These are phyloP conservation scores for Tephrocybe sp. DNA, from an alignment of 768 basidiomycete species.

Conservation along the genomic window DNA sequence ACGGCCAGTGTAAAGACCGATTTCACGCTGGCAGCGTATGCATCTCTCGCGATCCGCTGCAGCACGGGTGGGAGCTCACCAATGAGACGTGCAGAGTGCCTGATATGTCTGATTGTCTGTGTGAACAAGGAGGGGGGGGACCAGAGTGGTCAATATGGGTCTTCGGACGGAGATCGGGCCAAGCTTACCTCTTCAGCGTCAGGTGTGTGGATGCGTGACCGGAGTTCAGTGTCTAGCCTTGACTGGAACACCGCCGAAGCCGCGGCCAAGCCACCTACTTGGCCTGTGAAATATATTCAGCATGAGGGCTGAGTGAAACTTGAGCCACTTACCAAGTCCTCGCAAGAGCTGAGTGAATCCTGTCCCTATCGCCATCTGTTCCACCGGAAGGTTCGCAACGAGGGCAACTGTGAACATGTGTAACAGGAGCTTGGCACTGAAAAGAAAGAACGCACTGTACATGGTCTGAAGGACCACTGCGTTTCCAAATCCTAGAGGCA, in stretches of 20 bases:
- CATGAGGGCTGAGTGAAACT: background rate
- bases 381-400: conserved; percentile 53
- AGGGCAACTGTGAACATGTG: conserved; percentile 52
- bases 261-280: conserved; percentile 60
- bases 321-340: conserved; percentile 44
- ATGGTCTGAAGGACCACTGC: conserved; percentile 65
- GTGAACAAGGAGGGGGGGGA: background rate
- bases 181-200: conserved; percentile 42
- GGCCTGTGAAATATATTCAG: conserved; percentile 33
- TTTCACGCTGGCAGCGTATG: conserved; percentile 51
- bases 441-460: conserved; percentile 39
- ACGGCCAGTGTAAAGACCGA: conserved; percentile 58
- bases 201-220: conserved; percentile 40
- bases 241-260: conserved; percentile 63
- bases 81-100: conserved; percentile 53
- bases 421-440: background rate
- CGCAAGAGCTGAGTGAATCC: conserved; percentile 62
- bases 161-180: background rate
- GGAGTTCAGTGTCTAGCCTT: conserved; percentile 44
- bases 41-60: conserved; percentile 50
- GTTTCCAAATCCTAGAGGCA: conserved; percentile 65
- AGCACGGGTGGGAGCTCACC: conserved; percentile 42
- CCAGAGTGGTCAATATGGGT: background rate
- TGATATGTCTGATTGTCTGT: conserved; percentile 52
- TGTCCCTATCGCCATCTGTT: conserved; percentile 55